Evolutionary conservation across 2,329 filamentous ascomycete species (phyloP).

Genomic region (Coniella vitis): DNA sequence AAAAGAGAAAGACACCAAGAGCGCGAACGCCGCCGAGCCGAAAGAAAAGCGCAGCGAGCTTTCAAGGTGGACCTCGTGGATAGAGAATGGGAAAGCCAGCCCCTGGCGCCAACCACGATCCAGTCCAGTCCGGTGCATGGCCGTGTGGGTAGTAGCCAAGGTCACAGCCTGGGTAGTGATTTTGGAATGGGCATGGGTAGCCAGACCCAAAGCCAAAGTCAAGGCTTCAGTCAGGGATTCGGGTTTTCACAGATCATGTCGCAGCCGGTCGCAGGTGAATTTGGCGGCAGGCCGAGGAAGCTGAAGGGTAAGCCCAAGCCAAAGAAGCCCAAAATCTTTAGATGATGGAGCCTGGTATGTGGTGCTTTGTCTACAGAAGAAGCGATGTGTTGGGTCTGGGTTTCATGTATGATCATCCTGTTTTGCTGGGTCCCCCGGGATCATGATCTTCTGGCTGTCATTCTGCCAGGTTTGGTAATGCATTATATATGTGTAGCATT

Average conservation of each 20-base stretch:
- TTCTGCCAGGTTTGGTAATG: not conserved
- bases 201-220: conserved; percentile 16
- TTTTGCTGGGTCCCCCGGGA: too few relatives aligned
- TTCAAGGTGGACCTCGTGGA: conserved; percentile 19
- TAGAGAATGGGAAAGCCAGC: conserved; percentile 13
- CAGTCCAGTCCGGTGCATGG: conserved; percentile 11
- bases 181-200: not conserved
- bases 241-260: conserved; percentile 31
- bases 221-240: conserved; percentile 2
- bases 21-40: conserved; percentile 22
- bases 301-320: conserved; percentile 30
- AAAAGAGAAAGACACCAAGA: conserved; percentile 18
- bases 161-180: not conserved
- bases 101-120: not conserved
- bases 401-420: too few relatives aligned
- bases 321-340: conserved; percentile 34
- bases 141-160: conserved; percentile 5
- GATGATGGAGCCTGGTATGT: conserved; percentile 9
- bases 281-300: conserved; percentile 34
- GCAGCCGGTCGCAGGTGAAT: conserved; percentile 37
- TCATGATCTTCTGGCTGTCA: not conserved
- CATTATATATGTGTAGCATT: not conserved
- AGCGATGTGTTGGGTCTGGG: not conserved
- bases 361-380: too few relatives aligned
- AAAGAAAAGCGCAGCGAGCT: conserved; percentile 18